Base-by-base conservation (phyloP, 768 basidiomycete genomes). In the Scleroderma bovista region DNA sequence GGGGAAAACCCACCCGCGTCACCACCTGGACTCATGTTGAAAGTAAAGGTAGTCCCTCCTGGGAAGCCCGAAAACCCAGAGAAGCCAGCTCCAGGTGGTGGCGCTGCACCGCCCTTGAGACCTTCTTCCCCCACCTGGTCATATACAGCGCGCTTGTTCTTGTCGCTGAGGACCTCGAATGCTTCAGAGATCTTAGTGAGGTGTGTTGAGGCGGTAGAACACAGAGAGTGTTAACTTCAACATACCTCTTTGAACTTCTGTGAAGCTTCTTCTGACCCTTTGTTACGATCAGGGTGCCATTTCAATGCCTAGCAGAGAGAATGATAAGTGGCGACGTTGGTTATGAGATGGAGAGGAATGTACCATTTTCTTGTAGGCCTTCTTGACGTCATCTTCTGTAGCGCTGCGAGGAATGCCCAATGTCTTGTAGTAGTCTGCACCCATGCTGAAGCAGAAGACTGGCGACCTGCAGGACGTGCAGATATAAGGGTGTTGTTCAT, bases 101-200 rank as follows among this genome's bases (percentile, higher is more conserved):
- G 59, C 1, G 73, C 79, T 32, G 79, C 80, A 17, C 79, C 79
- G 7, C 79, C 79, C 65, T 97, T 97, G 57, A 97, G 77, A 2
- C 95, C 94, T 50, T 96, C 94, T 65, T 96, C 93, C 32, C 95
- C 95, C 48, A 93, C 85, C 57, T 96, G 91, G 67, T 96, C 94
- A 56, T 93, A 97, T 7, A 92, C 63, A 0, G 87, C 70, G 20
- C 90, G 85, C 61, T 92, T 93, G 63, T 91, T 75, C 66, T 81
- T 81, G 69, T 96, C 93, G 45, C 79, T 88, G 49, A 98, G 81
- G 24, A 95, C 93, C 64, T 98, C 95, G 60, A 95, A 98, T 1
- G 93, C 94, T 72, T 97, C 95, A 29, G 89, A 89, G 41, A 97
- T 80, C 87, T 95, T 44, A 16, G 46, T 16, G 19, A 2, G 33